Conservation (phyloP, 2,329 filamentous ascomycete species). For the Pseudocercospora crystallina region DNA sequence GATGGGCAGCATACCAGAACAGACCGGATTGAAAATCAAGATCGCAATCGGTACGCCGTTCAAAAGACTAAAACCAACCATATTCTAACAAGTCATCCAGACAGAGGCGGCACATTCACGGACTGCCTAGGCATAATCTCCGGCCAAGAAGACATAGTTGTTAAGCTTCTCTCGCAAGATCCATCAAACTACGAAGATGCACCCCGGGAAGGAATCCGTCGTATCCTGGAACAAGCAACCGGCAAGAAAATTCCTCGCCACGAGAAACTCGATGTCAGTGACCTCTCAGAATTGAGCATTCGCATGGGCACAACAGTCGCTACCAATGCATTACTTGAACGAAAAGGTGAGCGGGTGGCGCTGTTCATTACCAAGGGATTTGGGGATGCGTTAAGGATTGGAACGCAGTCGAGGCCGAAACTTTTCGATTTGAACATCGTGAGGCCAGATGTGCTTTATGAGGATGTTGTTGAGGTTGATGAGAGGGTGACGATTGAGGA, state of each 20-base stretch:
- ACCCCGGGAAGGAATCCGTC: constrained; percentile 35
- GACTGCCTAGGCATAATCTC: constrained; percentile 27
- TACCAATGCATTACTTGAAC: constrained; percentile 82
- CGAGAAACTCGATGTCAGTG: constrained; percentile 25
- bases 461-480: constrained; percentile 76
- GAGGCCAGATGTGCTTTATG: constrained; percentile 81
- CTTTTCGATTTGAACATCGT: constrained; percentile 85
- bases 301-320: constrained; percentile 69
- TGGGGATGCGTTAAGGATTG: constrained; percentile 78
- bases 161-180: constrained; percentile 35
- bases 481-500: constrained; percentile 86
- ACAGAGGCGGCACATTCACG: constrained; percentile 35
- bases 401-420: constrained; percentile 81
- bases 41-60: no score
- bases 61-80: no score
- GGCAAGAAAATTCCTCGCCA: constrained; percentile 24
- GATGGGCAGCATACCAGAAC: no score
- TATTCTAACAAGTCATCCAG: neutral
- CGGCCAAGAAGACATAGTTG: constrained; percentile 29
- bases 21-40: no score
- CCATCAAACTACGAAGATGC: constrained; percentile 35
- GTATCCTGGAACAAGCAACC: constrained; percentile 30
- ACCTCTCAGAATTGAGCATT: constrained; percentile 23
- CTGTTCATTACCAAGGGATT: constrained; percentile 83
- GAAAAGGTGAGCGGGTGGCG: constrained; percentile 82